A percentile compares a stretch with the other conserved stretches of the same genome.
Evolutionary conservation across 2,329 filamentous ascomycete genomes (phyloP).

Genomic region (Phaeosphaeriaceae sp.): DNA sequence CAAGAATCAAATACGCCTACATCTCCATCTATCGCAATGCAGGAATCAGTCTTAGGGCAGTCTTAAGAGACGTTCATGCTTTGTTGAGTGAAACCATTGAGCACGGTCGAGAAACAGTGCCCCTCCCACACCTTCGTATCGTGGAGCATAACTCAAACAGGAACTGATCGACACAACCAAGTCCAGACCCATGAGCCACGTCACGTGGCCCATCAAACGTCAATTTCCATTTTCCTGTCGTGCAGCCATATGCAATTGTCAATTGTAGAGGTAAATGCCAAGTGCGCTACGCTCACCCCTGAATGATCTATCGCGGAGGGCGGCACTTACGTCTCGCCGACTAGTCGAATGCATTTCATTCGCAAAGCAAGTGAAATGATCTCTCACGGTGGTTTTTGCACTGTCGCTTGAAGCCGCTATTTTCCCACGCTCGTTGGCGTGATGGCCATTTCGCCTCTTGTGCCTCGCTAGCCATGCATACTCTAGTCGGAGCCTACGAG

Average conservation of each 20-base stretch:
- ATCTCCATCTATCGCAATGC: too few relatives aligned
- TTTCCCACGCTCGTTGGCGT: neutral
- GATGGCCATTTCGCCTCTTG: slow-evolving; percentile 6
- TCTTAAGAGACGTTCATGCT: too few relatives aligned
- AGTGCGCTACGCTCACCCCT: slow-evolving; percentile 3
- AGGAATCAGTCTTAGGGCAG: too few relatives aligned
- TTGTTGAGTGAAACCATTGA: slow-evolving; percentile 7
- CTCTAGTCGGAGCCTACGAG: neutral
- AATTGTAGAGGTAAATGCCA: too few relatives aligned
- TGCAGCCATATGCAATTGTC: slow-evolving; percentile 19
- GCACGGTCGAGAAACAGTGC: neutral
- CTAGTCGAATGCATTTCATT: slow-evolving; percentile 11
- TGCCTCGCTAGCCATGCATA: slow-evolving; percentile 4
- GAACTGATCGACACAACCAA: slow-evolving; percentile 18
- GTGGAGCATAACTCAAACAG: slow-evolving; percentile 20
- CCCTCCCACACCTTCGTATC: slow-evolving; percentile 10
- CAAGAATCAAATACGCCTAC: too few relatives aligned
- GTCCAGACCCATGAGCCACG: slow-evolving; percentile 7
- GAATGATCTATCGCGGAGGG: slow-evolving; percentile 22
- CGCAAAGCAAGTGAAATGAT: slow-evolving; percentile 16
- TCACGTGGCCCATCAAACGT: slow-evolving; percentile 9
- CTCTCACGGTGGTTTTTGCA: slow-evolving; percentile 2
- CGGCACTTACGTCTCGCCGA: slow-evolving; percentile 37
- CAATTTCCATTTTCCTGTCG: slow-evolving; percentile 10
- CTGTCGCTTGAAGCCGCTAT: slow-evolving; percentile 22